Base-by-base conservation (phyloP, 345 rosid genomes). In the Erodium maritimum region DNA sequence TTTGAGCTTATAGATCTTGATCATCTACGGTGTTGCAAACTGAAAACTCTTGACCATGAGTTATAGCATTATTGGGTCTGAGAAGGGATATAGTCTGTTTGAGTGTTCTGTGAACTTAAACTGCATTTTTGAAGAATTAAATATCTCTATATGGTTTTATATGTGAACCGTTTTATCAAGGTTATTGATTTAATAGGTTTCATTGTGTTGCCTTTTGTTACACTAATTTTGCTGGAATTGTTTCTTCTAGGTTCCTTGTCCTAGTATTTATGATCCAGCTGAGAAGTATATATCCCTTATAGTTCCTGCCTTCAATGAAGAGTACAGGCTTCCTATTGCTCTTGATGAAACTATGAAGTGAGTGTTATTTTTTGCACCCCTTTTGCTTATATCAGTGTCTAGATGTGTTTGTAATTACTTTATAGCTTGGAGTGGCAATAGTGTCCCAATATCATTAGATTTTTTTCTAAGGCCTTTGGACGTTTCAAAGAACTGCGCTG, bases 241-340 rank as follows among this genome's bases (percentile, higher is more conserved):
- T 25, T 34, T 61, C 59, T 59, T 69, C 21, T 81, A 93, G 96
- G 85, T 93, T 65, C 82, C 78, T 22, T 82, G 84, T 68, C 86
- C 95, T 52, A 57, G 67, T 68, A 59, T 87, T 42, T 60, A 62
- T 16, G 87, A 93, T 65, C 96, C 97, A 19, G 82, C 96, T 0
- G 84, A 79, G 63, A 89, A 87, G 81, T 89, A 91, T 74, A 25
- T 91, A 42, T 86, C 99, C 11, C 66, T 91, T 64, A 79, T 91
- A 57, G 76, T 91, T 71, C 99, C 99, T 16, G 99, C 99, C 4
- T 89, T 52, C 63, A 91, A 91, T 54, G 99, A 91, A 71, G 96
- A 88, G 74, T 77, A 75, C 58, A 84, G 99, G 61, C 99, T 91
- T 70, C 96, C 96, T 62, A 80, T 72, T 34, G 91, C 95, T 25